These are phyloP conservation scores for Solanum chacoense DNA, from an alignment of 305 asterid species.

Conservation along the genomic window DNA sequence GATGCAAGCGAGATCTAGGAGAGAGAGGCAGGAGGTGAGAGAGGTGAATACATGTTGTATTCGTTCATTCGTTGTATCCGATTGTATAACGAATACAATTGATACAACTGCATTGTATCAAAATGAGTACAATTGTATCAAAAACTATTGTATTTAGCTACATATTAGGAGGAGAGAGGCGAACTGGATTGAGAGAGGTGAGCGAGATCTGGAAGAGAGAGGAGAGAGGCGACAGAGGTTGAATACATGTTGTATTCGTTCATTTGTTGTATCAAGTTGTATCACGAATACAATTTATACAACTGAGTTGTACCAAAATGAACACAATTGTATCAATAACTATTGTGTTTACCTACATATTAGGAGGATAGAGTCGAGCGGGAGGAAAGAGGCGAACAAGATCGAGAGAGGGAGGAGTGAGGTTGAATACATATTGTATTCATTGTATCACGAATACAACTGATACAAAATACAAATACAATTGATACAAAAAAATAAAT, in stretches of 20 bases:
- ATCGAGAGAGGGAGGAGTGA: neutral
- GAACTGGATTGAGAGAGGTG: too few relatives aligned
- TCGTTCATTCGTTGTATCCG: neutral
- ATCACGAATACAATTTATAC: neutral
- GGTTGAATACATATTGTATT: neutral
- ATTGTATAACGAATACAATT: neutral
- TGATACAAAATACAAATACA: neutral
- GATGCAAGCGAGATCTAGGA: too few relatives aligned
- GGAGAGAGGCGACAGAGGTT: neutral
- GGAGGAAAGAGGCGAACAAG: neutral
- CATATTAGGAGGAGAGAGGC: neutral
- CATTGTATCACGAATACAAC: neutral
- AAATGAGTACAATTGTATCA: too few relatives aligned
- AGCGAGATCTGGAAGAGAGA: too few relatives aligned
- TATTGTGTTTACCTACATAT: neutral
- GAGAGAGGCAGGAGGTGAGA: neutral
- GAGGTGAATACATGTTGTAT: neutral
- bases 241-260: neutral
- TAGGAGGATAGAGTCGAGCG: neutral
- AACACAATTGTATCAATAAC: neutral
- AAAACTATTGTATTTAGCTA: neutral
- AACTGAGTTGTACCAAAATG: neutral
- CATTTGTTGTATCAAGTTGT: neutral
- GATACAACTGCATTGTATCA: neutral
- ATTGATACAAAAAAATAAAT: too few relatives aligned